Conservation (phyloP, 2,329 filamentous ascomycete species). For the Daldinia eschscholtzii region DNA sequence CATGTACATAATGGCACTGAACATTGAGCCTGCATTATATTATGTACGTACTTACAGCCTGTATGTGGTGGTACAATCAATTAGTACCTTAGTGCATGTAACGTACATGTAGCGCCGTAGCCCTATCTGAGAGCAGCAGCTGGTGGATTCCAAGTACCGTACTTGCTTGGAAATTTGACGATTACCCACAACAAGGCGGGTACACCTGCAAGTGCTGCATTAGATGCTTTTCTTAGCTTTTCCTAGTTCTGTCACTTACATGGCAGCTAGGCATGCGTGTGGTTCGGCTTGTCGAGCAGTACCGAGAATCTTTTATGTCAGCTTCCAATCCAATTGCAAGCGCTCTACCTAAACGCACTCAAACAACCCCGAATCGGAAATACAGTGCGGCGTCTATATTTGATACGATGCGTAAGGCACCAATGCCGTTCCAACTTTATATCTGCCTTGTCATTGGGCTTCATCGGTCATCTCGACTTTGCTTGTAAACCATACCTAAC, state of each 20-base stretch:
- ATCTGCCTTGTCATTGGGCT: conserved; percentile 42
- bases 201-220: conserved; percentile 44
- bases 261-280: background rate
- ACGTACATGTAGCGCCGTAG: background rate
- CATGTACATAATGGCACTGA: too few species aligned
- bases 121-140: conserved; percentile 21
- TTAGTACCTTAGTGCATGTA: too few species aligned
- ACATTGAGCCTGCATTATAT: too few species aligned
- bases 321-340: background rate
- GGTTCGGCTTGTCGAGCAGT: conserved; percentile 1
- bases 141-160: conserved; percentile 2
- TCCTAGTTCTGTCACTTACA: conserved; percentile 18
- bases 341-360: too few species aligned
- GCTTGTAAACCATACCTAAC: background rate
- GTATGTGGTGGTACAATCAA: too few species aligned
- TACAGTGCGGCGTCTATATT: background rate
- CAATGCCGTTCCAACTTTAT: conserved; percentile 35
- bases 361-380: background rate
- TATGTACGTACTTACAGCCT: too few species aligned
- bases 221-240: conserved; percentile 32
- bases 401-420: conserved; percentile 39
- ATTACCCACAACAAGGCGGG: conserved; percentile 32
- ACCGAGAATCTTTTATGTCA: background rate
- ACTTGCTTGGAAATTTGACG: conserved; percentile 5
- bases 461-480: conserved; percentile 40